Conservation (phyloP, 1,284 basidiomycete genomes). For the Blastosporella zonata region DNA sequence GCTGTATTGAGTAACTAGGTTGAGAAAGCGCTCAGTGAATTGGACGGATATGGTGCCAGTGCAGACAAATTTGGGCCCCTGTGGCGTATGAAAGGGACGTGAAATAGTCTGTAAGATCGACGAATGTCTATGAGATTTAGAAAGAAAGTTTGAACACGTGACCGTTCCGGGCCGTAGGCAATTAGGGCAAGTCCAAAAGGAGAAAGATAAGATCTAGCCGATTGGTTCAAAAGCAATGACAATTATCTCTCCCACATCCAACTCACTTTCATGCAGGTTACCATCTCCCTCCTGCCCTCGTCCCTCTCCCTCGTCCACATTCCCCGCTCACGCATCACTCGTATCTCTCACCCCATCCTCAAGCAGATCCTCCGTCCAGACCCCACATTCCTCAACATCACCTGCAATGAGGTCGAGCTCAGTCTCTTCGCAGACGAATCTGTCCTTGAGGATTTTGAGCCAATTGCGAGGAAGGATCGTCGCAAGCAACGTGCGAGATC, state of each 20-base stretch:
- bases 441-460: slow-evolving; percentile 56
- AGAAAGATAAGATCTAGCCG: slow-evolving; percentile 8
- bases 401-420: slow-evolving; percentile 73
- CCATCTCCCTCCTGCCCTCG: slow-evolving; percentile 66
- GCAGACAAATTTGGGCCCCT: background rate
- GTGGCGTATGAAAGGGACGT: slow-evolving; percentile 4
- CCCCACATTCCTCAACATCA: slow-evolving; percentile 69
- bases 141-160: background rate
- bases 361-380: slow-evolving; percentile 64
- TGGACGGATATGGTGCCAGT: background rate
- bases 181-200: slow-evolving; percentile 1
- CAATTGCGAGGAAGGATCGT: slow-evolving; percentile 57
- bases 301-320: slow-evolving; percentile 70
- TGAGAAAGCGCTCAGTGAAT: background rate
- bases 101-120: background rate
- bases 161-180: background rate
- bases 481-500: slow-evolving; percentile 41
- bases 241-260: background rate
- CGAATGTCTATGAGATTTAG: background rate
- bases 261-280: slow-evolving; percentile 39
- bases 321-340: slow-evolving; percentile 58
- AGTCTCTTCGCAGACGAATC: slow-evolving; percentile 66
- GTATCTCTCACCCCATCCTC: slow-evolving; percentile 59
- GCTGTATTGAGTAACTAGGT: background rate
- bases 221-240: background rate